Evolutionary conservation across 225 moss, liverwort and hornwort genomes (phyloP).

Genomic region (Takakia lepidozioides): DNA sequence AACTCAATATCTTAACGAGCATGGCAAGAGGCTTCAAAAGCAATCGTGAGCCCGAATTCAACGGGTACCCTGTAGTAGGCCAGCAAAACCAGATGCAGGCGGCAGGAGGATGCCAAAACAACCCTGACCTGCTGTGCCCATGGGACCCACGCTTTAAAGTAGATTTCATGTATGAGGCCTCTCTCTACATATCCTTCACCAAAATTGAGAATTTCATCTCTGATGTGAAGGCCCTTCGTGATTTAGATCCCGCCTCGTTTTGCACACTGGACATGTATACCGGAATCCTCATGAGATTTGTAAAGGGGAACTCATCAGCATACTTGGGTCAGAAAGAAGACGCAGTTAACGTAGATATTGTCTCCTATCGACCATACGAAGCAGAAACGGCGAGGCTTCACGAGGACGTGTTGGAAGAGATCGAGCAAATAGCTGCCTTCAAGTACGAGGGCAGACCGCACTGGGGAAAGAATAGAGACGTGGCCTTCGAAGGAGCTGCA

Average conservation of each 20-base stretch:
- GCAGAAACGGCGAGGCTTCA: slow-evolving; percentile 1
- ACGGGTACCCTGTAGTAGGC: slow-evolving; percentile 28
- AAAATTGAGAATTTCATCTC: slow-evolving; percentile 19
- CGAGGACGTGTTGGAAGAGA: slow-evolving; percentile 14
- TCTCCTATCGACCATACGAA: slow-evolving; percentile 7
- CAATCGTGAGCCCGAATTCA: slow-evolving; percentile 17
- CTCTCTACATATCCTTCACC: slow-evolving; percentile 13
- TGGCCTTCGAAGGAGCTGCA: slow-evolving; percentile 5
- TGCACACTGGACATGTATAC: slow-evolving; percentile 28
- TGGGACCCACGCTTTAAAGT: slow-evolving; percentile 33
- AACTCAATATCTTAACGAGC: background rate
- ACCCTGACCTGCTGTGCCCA: slow-evolving; percentile 2
- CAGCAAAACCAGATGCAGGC: slow-evolving; percentile 12
- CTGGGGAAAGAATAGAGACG: slow-evolving; percentile 16
- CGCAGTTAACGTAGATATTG: slow-evolving; percentile 14
- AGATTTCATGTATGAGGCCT: background rate
- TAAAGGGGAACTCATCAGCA: slow-evolving; percentile 6
- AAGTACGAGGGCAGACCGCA: slow-evolving; percentile 16
- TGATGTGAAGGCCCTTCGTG: slow-evolving; percentile 33
- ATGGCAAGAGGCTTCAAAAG: slow-evolving; percentile 23
- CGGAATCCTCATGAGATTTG: slow-evolving; percentile 40
- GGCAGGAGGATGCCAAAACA: slow-evolving; percentile 24
- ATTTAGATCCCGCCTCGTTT: background rate
- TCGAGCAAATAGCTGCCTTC: slow-evolving; percentile 16
- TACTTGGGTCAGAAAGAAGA: slow-evolving; percentile 40